Percentiles rank a stretch among this genome's conserved stretches.
phyloP scores from a whole-genome alignment of 495 filamentous ascomycete species.

The Trichoderma virens region DNA sequence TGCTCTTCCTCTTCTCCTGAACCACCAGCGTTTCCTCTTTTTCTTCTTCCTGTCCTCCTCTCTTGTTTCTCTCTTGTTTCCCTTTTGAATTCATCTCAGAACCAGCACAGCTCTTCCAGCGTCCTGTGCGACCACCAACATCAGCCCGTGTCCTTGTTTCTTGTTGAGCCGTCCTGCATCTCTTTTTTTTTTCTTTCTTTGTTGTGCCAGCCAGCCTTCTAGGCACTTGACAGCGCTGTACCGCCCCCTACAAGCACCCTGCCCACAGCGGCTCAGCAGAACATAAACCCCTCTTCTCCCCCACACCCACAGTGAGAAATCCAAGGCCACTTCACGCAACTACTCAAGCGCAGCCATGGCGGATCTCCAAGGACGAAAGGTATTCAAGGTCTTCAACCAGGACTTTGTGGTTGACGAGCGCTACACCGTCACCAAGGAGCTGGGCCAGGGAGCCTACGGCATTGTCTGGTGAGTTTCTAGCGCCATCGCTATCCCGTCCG shows the following conservation, averaged over 20 bases:
- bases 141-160: neutral
- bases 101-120: no score
- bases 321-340: constrained; percentile 3
- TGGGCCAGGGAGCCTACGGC: constrained; percentile 95
- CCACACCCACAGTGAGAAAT: neutral
- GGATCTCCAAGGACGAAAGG: constrained; percentile 78
- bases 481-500: neutral
- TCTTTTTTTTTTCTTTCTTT: neutral
- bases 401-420: constrained; percentile 98
- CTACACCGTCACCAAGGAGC: constrained; percentile 97
- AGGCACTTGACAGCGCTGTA: neutral
- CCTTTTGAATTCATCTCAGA: neutral
- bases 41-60: neutral
- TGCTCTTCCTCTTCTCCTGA: neutral
- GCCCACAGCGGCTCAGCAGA: neutral
- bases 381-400: constrained; percentile 99
- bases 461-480: constrained; percentile 78
- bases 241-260: neutral
- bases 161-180: neutral
- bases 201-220: neutral
- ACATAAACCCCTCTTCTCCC: constrained; percentile 8
- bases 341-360: constrained; percentile 43
- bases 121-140: no score
- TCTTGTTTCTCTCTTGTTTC: neutral
- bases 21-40: neutral